Evolutionary conservation across 345 rosid genomes (phyloP), one percentile per base, ranked within the genome.

Genomic region (Pugionium dolabratum): DNA sequence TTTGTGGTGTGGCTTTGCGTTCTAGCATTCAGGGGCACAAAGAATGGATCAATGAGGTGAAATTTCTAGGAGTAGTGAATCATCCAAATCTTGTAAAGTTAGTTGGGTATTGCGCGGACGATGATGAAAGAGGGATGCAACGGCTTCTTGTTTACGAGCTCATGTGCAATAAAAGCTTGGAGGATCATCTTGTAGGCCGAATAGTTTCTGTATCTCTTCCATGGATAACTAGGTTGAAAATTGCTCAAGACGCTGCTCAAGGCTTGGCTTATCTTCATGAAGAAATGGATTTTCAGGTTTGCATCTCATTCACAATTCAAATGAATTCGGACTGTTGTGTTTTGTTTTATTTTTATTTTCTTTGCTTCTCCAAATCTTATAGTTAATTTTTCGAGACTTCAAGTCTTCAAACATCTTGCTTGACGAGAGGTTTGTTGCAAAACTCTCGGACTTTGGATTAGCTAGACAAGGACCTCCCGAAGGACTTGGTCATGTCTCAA

Each of bases 21-120:
- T 80, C 86, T 85, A 85, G 85, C 49, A 66, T 77, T 83, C 94
- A 93, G 99, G 99, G 99, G 85, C 96, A 90, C 66, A 94, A 86
- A 79, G 96, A 94, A 78, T 90, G 99, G 99, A 84, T 94, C 71
- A 88, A 90, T 75, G 99, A 94, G 55, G 97, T 94, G 76, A 88
- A 81, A 72, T 90, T 88, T 54, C 72, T 94, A 66, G 99, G 97
- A 11, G 92, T 94, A 27, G 88, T 90, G 51, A 84, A 90, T 57
- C 99, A 94, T 78, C 96, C 93, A 4, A 94, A 94, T 81, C 92
- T 94, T 41, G 99, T 94, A 7, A 86, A 84, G 71, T 77, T 94
- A 52, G 86, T 90, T 27, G 97, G 98, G 2, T 93, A 93, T 75
- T 88, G 97, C 36, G 97, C 94, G 0, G 98, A 93, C 60, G 97